Evolutionary conservation across 2,329 filamentous ascomycete genomes (phyloP), one percentile per base, ranked within the genome.

Genomic region (Arthrobotrys pseudoclavata): DNA sequence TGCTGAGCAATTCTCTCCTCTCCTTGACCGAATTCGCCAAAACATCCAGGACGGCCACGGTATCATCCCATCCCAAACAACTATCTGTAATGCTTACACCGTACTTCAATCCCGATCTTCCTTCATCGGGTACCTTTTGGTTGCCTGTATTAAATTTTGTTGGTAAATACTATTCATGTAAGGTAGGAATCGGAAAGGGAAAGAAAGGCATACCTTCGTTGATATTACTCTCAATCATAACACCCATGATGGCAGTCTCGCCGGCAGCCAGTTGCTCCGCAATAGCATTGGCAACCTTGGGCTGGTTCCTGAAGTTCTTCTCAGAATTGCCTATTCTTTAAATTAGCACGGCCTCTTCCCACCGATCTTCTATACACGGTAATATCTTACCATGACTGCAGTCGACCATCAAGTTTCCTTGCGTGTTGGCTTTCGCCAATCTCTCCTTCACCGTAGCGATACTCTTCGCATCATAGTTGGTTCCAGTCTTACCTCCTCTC

Each of bases 161-260:
- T 29, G 71, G 66, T 42, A 66, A 34, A 9, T 37, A 10, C 12
- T 63, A 22, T 18, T 40, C 26, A 15, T 9, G 4, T 4, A 50
- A 26, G 4, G 5, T n/a, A 50, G 4, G 6, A 55, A 53, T 53
- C 24, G 86, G 82, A 84, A 85, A 82, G n/a, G 10, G 10, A n/a
- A 24, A 3, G 20, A 62, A 29, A 22, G n/a, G 20, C 42, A 20
- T 60, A 78, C 89, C 90, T 86, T 97, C 96, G 84, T 95, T 90
- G 87, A 98, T 95, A 86, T 98, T 95, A 83, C 93, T 97, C 87
- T 99, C 95, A 82, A 99, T 97, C 95, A 99, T 99, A 83, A 98
- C 93, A 83, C 94, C 96, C 80, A 98, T 89, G 82, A 99, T 97
- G 80, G 89, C 91, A 75, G 89, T 91, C 86, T 99, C 93, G 76